Conservation (phyloP, 352 stramenopile species). For the Globisporangium canariense region DNA sequence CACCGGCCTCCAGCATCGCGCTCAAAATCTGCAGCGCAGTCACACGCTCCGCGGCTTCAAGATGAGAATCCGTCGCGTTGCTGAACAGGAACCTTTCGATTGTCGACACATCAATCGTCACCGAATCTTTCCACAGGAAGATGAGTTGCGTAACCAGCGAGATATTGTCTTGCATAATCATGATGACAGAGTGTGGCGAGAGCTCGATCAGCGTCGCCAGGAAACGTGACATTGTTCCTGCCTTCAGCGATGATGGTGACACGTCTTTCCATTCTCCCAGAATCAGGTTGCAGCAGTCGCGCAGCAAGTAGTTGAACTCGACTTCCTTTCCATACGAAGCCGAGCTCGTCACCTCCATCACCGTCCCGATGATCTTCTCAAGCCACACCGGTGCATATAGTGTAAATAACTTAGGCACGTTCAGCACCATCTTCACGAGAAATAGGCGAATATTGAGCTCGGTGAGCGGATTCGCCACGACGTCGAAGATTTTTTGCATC, state of each 20-base stretch:
- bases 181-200: constrained; percentile 44
- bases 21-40: constrained; percentile 61
- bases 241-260: constrained; percentile 13
- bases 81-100: constrained; percentile 38
- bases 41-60: constrained; percentile 43
- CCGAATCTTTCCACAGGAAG: constrained; percentile 43
- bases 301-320: constrained; percentile 77
- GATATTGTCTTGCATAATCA: constrained; percentile 71
- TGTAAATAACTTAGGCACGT: constrained; percentile 55
- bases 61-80: constrained; percentile 28
- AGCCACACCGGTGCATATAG: constrained; percentile 52
- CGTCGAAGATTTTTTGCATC: constrained; percentile 75
- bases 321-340: constrained; percentile 15
- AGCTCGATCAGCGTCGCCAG: constrained; percentile 54
- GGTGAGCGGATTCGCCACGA: constrained; percentile 35
- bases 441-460: constrained; percentile 67
- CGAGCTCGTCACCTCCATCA: constrained; percentile 44
- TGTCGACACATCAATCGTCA: constrained; percentile 34
- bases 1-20: constrained; percentile 39
- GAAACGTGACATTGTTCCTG: constrained; percentile 37
- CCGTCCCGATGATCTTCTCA: constrained; percentile 41
- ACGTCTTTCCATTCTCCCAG: constrained; percentile 51
- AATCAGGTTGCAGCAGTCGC: constrained; percentile 65
- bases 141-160: constrained; percentile 54
- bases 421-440: constrained; percentile 67